Evolutionary conservation across 306 rosid species (phyloP), one percentile per base, ranked within the genome.

Genomic region (Spatholobus suberectus): DNA sequence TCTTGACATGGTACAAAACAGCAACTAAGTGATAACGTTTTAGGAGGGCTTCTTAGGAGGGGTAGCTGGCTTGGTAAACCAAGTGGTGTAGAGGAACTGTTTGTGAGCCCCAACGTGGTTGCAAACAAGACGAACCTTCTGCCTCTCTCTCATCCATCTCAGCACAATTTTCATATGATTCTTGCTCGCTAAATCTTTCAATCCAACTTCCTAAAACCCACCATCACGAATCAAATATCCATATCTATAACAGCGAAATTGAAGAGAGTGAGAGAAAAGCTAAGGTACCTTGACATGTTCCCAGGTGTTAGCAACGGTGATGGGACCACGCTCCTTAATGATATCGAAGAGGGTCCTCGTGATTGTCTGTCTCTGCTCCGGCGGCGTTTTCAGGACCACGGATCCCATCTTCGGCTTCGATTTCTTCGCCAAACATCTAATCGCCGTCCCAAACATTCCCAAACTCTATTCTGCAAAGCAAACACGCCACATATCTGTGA

Each of bases 61-160:
- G 21, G 76, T 29, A 77, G 73, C 76, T 75, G 90, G 85, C 24
- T 91, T 91, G 70, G 94, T 89, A 76, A 93, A 95, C 95, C 92
- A 93, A 84, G 94, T 91, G 8, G 98, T 91, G 37, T 93, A 95
- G 76, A 93, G 92, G 73, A 93, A 95, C 86, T 93, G 98, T 82
- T 94, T 94, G 34, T 91, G 89, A 67, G 92, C 87, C 9, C 97
- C 97, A 5, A 84, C 89, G 65, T 90, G 98, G 89, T 93, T 90
- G 90, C 98, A 95, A 55, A 95, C 69, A 34, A 88, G 90, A 21
- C 93, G 92, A 59, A 93, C 81, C 94, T 90, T 95, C 85, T 95
- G 97, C 80, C 97, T 89, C 86, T 95, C 94, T 84, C 94, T 90
- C 98, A 95, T 91, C 98, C 98, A 95, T 85, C 92, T 95, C 87